Evolutionary conservation across 1,284 basidiomycete species (phyloP).

Genomic region (Moesziomyces parantarcticus): DNA sequence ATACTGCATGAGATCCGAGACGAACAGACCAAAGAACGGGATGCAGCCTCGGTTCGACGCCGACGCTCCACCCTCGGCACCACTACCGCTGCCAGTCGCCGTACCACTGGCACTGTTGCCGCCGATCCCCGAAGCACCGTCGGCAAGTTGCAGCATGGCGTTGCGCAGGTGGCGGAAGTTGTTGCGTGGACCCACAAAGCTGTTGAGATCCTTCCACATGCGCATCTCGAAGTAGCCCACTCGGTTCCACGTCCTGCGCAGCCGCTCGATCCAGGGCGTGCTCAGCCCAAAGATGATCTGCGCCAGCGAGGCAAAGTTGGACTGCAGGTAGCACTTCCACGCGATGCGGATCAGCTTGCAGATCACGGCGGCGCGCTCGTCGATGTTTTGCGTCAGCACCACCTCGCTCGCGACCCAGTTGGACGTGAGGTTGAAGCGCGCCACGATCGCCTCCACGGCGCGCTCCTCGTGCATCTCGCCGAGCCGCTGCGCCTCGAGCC

Average conservation of each 20-base stretch:
- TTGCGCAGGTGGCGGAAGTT: constrained; percentile 76
- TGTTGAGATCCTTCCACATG: constrained; percentile 79
- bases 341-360: constrained; percentile 86
- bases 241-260: constrained; percentile 77
- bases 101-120: constrained; percentile 1
- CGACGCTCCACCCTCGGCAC: background rate
- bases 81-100: background rate
- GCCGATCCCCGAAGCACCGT: constrained; percentile 20
- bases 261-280: constrained; percentile 78
- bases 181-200: constrained; percentile 76
- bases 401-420: constrained; percentile 86
- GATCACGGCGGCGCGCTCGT: constrained; percentile 77
- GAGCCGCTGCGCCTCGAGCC: constrained; percentile 73
- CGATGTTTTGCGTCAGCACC: constrained; percentile 67
- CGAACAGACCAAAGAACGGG: constrained; percentile 64
- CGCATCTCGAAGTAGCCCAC: constrained; percentile 80
- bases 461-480: constrained; percentile 42
- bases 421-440: constrained; percentile 85
- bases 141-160: constrained; percentile 54
- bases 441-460: constrained; percentile 74
- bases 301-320: constrained; percentile 82
- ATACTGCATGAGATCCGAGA: constrained; percentile 57
- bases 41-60: constrained; percentile 33
- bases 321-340: constrained; percentile 85
- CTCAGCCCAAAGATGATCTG: constrained; percentile 84